Base-by-base conservation (phyloP, 2,329 filamentous ascomycete genomes). In the Hypomyces rosellus region DNA sequence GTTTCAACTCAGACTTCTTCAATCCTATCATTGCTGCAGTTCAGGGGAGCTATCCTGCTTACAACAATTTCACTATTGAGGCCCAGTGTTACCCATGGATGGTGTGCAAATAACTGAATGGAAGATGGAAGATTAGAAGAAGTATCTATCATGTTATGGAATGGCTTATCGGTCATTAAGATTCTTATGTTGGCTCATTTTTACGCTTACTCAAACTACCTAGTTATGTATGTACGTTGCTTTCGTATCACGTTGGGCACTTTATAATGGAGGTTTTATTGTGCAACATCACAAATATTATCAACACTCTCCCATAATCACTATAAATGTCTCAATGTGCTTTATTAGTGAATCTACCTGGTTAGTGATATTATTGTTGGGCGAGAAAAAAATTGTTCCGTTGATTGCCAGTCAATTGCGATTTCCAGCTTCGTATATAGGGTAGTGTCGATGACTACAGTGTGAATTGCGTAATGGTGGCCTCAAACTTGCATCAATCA, bases 1-100 rank as follows among this genome's bases (percentile, higher is more conserved):
- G 68, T 7, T 70, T 70, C 59, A 61, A 69, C 55, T 57, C 61
- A 9, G 55, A 59, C 34, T 70, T 69, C 53, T 70, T 70, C 51
- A 57, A 65, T 34, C 65, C 67, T 12, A 67, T 70, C 48, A 64
- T 70, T 38, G 57, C 57, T n/a, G 66, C 68, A 5, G 59, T 70
- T 46, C 61, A 70, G 53, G 67, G 62, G 7, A 70, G 65, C 30
- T 71, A 68, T 40, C 68, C 69, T n/a, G 55, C 59, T 12, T 71
- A 65, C 54, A 65, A 65, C 54, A 67, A 64, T 48, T 70, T 69
- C 51, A 65, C 61, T 22, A 58, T 71, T 6, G 59, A 70, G 48
- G 68, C 65, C 5, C 61, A 69, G 48, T 70, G 68, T 44, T 60
- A 63, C 25, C 68, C 68, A 14, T 70, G 68, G 68, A 68, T 69